Conservation (phyloP, 2,329 filamentous ascomycete species). For the Zalaria obscura region DNA sequence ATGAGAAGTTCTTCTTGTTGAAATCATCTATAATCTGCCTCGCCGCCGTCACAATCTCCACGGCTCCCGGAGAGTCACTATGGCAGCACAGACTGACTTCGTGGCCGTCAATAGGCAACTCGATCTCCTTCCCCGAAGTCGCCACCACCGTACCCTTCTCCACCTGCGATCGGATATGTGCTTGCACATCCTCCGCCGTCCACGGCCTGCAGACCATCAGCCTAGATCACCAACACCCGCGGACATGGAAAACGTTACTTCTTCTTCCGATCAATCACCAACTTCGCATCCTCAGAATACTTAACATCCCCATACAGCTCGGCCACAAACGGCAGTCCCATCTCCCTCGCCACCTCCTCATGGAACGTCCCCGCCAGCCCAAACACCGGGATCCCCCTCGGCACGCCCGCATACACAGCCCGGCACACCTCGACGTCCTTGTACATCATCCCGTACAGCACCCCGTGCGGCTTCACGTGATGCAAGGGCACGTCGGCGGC, state of each 20-base stretch:
- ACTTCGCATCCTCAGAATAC: slow-evolving; percentile 34
- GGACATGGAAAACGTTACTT: slow-evolving; percentile 21
- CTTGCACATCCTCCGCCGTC: slow-evolving; percentile 26
- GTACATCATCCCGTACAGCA: slow-evolving; percentile 42
- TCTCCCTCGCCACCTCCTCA: slow-evolving; percentile 37
- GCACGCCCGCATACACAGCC: slow-evolving; percentile 40
- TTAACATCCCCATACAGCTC: slow-evolving; percentile 44
- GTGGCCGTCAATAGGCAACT: slow-evolving; percentile 26
- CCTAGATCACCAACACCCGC: too few species aligned
- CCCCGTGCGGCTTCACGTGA: slow-evolving; percentile 50
- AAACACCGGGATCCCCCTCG: slow-evolving; percentile 36
- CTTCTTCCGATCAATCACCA: slow-evolving; percentile 46
- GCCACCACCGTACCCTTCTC: slow-evolving; percentile 25
- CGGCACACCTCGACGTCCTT: slow-evolving; percentile 36
- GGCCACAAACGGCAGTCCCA: slow-evolving; percentile 38
- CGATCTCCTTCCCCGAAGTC: slow-evolving; percentile 25
- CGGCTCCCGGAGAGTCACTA: slow-evolving; percentile 28
- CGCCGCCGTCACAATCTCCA: slow-evolving; percentile 29
- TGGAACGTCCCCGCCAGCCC: slow-evolving; percentile 41
- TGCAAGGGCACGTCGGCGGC: slow-evolving; percentile 41
- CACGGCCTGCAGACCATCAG: slow-evolving; percentile 17
- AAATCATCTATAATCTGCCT: slow-evolving; percentile 27
- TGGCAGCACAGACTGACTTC: slow-evolving; percentile 30
- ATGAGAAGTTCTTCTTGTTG: slow-evolving; percentile 13
- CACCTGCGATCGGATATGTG: slow-evolving; percentile 26